Evolutionary conservation across 2,329 filamentous ascomycete genomes (phyloP), one percentile per base, ranked within the genome.

Genomic region (Paraphaeosphaeria sporulosa): DNA sequence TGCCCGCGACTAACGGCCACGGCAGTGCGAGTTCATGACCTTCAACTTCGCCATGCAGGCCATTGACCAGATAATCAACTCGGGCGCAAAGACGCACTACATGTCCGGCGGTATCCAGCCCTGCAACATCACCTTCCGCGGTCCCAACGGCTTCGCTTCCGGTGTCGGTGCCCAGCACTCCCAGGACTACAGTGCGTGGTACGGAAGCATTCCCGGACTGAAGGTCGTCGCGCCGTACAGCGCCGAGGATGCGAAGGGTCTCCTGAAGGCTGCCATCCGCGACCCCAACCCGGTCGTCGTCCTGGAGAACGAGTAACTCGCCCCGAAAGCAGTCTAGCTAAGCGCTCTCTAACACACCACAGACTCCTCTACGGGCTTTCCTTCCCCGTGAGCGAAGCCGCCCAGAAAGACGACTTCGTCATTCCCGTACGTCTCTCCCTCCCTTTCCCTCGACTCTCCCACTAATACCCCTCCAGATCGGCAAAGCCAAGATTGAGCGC

Each of bases 11-110:
- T 66, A 58, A 58, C 62, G 56, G 73, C 19, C 8, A 32, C 30
- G 54, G 7, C 68, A 95, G 92, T 95, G 91, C 87, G 95, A 99
- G 85, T 99, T 99, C 87, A 99, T 99, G 95, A 99, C 95, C 76
- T 98, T 97, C 89, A 99, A 99, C 88, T 98, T 98, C 79, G 94
- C 95, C 81, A 99, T 99, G 95, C 95, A 99, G 85, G 93, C 95
- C 79, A 99, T 99, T 81, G 95, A 99, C 81, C 95, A 99, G 81
- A 92, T 99, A 79, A 94, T 99, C 88, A 99, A 99, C 89, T 98
- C 94, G 52, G 95, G 86, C 72, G 95, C 93, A 77, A 99, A 99
- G 87, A 99, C 95, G 59, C 94, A 99, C 78, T 99, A 99, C 87
- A 99, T 99, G 95, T 98, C 95, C 67, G 95, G 95, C 75, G 95